Evolutionary conservation across 2,329 filamentous ascomycete species (phyloP).

Genomic region (Microsporum canis): DNA sequence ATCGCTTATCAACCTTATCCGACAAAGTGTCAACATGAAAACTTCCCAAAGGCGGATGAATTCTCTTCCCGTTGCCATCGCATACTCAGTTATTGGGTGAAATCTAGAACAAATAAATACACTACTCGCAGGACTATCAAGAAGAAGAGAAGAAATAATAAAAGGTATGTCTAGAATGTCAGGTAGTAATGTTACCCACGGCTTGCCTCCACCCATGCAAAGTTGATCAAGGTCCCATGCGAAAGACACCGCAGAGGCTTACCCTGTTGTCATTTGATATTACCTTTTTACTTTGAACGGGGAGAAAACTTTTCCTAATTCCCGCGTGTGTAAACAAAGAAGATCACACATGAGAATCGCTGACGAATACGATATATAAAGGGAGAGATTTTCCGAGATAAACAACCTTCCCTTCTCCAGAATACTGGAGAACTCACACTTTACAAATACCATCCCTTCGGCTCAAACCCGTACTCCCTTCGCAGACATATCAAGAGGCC

Average conservation of each 20-base stretch:
- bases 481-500: background rate
- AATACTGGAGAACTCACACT: background rate
- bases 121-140: background rate
- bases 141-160: background rate
- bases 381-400: background rate
- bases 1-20: constrained; percentile 3
- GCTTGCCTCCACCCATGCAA: background rate
- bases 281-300: background rate
- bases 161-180: background rate
- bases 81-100: background rate
- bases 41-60: background rate
- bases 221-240: background rate
- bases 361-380: constrained; percentile 3
- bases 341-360: background rate
- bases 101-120: background rate
- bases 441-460: background rate
- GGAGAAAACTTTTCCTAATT: background rate
- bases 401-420: background rate
- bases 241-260: background rate
- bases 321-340: background rate
- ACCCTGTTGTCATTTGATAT: background rate
- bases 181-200: background rate
- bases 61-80: background rate
- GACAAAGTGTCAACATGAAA: background rate
- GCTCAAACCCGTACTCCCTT: background rate